Evolutionary conservation across 164 flowering plant species (phyloP).

Genomic region (Echeveria elegans): DNA sequence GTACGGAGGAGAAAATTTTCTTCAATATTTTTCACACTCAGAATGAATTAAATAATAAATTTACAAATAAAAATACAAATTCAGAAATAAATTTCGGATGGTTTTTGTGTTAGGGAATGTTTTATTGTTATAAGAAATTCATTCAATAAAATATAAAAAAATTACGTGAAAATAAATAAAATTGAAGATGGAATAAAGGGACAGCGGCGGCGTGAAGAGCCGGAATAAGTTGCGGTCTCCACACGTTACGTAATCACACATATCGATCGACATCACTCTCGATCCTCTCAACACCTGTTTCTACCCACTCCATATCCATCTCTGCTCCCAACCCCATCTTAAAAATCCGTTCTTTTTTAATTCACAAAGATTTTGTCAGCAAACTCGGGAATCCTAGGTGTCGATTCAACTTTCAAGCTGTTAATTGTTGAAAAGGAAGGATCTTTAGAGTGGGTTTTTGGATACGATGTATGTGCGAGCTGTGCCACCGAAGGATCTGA

Average conservation of each 20-base stretch:
- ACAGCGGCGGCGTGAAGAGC: not conserved
- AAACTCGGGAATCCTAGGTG: not conserved
- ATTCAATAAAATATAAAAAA: not conserved
- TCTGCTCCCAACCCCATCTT: not conserved
- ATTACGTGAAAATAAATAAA: not conserved
- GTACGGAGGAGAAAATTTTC: no score
- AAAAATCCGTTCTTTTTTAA: not conserved
- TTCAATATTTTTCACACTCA: no score
- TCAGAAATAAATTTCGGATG: no score
- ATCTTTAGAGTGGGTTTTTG: not conserved
- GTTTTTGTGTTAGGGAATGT: no score
- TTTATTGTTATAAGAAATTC: no score
- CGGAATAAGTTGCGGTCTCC: not conserved
- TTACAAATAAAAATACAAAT: no score
- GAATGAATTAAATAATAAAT: no score
- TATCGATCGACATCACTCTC: not conserved
- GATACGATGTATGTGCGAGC: conserved; percentile 38
- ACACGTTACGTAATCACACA: not conserved
- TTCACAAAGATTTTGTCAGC: not conserved
- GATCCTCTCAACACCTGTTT: not conserved
- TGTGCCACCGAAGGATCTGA: conserved; percentile 48
- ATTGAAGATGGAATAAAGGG: not conserved
- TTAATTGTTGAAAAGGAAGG: not conserved
- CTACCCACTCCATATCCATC: not conserved
- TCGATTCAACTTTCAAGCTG: not conserved